Evolutionary conservation across 306 rosid genomes (phyloP), one percentile per base, ranked within the genome.

Genomic region (Prunus fruticosa): DNA sequence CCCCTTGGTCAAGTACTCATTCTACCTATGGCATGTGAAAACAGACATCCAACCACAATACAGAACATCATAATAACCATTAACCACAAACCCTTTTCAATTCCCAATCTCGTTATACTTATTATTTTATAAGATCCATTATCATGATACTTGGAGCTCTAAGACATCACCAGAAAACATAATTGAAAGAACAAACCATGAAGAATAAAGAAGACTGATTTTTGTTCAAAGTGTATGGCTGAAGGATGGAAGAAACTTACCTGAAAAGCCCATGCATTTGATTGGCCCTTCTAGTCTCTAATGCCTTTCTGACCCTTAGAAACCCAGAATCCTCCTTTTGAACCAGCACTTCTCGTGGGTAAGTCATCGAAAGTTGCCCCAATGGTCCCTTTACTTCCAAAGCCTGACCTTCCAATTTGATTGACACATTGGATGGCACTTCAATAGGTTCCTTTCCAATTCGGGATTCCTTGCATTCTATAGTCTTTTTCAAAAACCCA

Each of bases 261-360:
- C 97, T 88, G 87, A 92, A 95, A 73, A 95, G 97, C 18, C 98
- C 98, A 63, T 95, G 97, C 97, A 93, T 96, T 85, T 96, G 94
- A 71, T 88, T 96, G 49, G 98, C 99, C 77, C 96, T 86, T 86
- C 96, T 82, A 66, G 93, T 88, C 81, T 96, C 99, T 27, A 88
- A 68, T 16, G 96, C 96, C 83, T 92, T 96, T 64, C 15, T 81
- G 67, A 96, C 87, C 82, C 69, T 89, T 11, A 90, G 27, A 74
- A 60, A 13, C 65, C 96, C 96, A 57, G 92, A 77, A 15, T 92
- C 99, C 69, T 83, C 79, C 85, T 77, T 89, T 69, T 91, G 88
- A 81, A 92, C 83, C 67, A 70, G 65, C 60, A 96, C 91, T 83
- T 91, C 99, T 66, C 97, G 92, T 56, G 98, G 99, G 76, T 88